Base-by-base conservation (phyloP, 1,139 yeast species). In the Suhomyces bribrorum region DNA sequence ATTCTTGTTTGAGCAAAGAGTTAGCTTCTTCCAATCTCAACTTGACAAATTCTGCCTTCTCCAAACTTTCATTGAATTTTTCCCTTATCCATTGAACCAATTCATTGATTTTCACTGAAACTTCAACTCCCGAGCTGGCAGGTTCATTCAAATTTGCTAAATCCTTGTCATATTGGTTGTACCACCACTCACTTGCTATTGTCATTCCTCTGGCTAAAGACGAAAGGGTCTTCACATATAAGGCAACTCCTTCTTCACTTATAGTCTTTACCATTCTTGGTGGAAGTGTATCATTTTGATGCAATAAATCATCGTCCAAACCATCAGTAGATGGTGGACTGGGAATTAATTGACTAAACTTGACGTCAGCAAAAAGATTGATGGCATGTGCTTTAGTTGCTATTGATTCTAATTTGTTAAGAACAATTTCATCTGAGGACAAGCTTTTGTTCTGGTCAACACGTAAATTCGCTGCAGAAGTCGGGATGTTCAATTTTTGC, bases 1-100 rank as follows among this genome's bases (percentile, higher is more conserved):
- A 34, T 15, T 38, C 40, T 15, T 44, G 48, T 9, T 36, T 38
- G 14, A 37, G 20, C 14, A 66, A 47, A 48, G 64, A 62, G 32
- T 70, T 69, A 0, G 83, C 77, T 36, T 79, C 83, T 44, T 75
- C 75, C 18, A 80, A 53, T 43, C 81, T 67, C 31, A 77, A 56
- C 44, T 79, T 77, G 9, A 87, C 76, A 53, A 77, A 81, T 53
- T 90, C 97, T 0, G 97, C 97, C 57, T 83, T 85, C 47, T 86
- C 96, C 44, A 92, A 71, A 44, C 87, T 79, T 55, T 89, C 96
- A 61, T 92, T 92, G 63, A 89, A 92, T 46, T 82, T 78, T 41
- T 85, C 90, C 44, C 97, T 75, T 7, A 87, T 81, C 96, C 97
- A 89, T 61, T 92, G 97, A 6, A 92, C 96, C 37, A 87, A 69